These are phyloP conservation scores for Podaxis carcinomalis DNA, from an alignment of 768 basidiomycete species.

Conservation along the genomic window DNA sequence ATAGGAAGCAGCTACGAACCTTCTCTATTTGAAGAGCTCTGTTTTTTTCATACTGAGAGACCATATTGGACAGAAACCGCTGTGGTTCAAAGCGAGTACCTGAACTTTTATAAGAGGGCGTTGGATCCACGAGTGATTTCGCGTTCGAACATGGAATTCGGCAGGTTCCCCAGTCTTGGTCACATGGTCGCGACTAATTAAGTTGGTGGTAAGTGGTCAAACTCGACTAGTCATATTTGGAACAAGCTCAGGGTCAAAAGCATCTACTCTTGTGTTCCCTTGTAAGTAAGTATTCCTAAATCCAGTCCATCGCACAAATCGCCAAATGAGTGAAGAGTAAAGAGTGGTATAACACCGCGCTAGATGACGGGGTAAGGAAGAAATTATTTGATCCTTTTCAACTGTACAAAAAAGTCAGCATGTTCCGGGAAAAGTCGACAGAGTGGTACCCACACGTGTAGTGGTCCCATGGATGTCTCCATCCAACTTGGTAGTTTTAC, in stretches of 20 bases:
- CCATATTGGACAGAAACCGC: slow-evolving; percentile 13
- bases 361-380: not conserved
- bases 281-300: no score
- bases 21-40: slow-evolving; percentile 30
- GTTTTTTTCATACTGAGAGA: slow-evolving; percentile 26
- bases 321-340: not conserved
- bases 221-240: not conserved
- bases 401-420: slow-evolving; percentile 31
- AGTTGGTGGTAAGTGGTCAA: not conserved
- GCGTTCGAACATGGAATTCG: not conserved
- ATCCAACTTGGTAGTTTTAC: slow-evolving; percentile 76
- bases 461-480: slow-evolving; percentile 78
- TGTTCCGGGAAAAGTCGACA: not conserved
- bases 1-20: slow-evolving; percentile 5
- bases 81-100: not conserved
- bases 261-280: no score
- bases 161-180: not conserved
- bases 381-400: slow-evolving; percentile 55
- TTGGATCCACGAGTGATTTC: not conserved
- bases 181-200: slow-evolving; percentile 10
- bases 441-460: slow-evolving; percentile 54
- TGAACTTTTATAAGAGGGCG: not conserved
- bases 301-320: not conserved
- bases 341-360: not conserved
- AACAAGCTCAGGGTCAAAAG: no score